Evolutionary conservation across 139 green algal species (phyloP).

Genomic region (Coelastrella sp.): DNA sequence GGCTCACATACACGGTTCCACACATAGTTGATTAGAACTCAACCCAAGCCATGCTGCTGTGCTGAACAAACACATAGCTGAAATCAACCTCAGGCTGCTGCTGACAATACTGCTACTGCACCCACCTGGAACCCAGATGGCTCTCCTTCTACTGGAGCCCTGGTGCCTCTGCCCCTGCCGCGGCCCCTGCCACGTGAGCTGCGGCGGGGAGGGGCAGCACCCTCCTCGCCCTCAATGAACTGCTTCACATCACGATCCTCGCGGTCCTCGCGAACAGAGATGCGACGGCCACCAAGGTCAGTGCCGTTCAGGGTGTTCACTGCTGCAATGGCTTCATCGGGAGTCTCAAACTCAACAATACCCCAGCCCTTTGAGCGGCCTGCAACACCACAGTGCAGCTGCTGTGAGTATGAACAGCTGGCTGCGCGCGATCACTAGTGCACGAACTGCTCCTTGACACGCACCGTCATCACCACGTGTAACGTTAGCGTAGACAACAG

Average conservation of each 20-base stretch:
- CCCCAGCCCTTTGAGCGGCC: slow-evolving; percentile 95
- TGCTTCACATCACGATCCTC: slow-evolving; percentile 96
- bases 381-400: slow-evolving; percentile 48
- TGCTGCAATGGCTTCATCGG: slow-evolving; percentile 81
- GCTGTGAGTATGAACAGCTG: background rate
- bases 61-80: too few relatives aligned
- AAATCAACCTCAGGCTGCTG: too few relatives aligned
- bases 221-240: slow-evolving; percentile 62
- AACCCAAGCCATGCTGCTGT: background rate
- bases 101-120: background rate
- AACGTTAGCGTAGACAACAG: slow-evolving; percentile 94
- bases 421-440: background rate
- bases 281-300: slow-evolving; percentile 87
- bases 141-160: slow-evolving; percentile 42
- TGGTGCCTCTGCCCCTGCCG: slow-evolving; percentile 31
- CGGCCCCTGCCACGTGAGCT: slow-evolving; percentile 37
- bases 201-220: slow-evolving; percentile 22
- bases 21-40: background rate
- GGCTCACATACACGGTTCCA: too few relatives aligned
- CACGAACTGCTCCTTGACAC: background rate
- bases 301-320: slow-evolving; percentile 84
- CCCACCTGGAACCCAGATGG: slow-evolving; percentile 77
- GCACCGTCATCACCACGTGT: slow-evolving; percentile 85
- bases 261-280: slow-evolving; percentile 94
- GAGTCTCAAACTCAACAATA: slow-evolving; percentile 92